These are phyloP conservation scores for Trichoderma sp. DNA, from an alignment of 2,329 filamentous ascomycete species.

Conservation along the genomic window DNA sequence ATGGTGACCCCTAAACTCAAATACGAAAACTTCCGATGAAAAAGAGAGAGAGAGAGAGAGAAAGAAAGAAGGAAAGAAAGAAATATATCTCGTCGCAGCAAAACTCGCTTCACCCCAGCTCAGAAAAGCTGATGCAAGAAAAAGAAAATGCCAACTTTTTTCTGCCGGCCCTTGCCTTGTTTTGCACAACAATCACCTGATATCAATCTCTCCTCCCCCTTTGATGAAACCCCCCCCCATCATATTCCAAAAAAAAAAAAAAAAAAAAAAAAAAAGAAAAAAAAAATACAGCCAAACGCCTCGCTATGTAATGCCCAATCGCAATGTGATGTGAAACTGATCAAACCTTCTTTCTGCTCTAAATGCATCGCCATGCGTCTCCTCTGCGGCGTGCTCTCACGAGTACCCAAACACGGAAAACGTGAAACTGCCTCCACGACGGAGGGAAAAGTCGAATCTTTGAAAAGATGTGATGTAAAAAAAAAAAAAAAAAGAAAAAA, in stretches of 20 bases:
- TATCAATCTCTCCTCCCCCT: no score
- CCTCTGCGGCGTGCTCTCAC: no score
- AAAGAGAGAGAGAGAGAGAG: neutral
- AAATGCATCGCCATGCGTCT: neutral
- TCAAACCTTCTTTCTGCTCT: neutral
- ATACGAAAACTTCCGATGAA: neutral
- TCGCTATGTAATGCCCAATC: constrained; percentile 36
- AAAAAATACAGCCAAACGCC: constrained; percentile 26
- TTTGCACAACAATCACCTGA: neutral
- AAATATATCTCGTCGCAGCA: neutral
- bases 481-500: neutral
- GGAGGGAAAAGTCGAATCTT: neutral
- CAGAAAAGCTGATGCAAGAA: neutral
- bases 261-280: no score
- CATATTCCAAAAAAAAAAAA: neutral
- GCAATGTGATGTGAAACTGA: neutral
- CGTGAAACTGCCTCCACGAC: neutral
- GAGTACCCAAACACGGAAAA: neutral
- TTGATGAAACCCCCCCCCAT: neutral
- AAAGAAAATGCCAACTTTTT: neutral
- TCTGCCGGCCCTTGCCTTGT: neutral
- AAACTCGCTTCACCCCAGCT: neutral
- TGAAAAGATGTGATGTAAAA: neutral
- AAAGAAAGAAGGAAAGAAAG: no score
- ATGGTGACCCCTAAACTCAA: neutral